Evolutionary conservation across 345 rosid genomes (phyloP), one percentile per base, ranked within the genome.

Genomic region (Linum usitatissimum): DNA sequence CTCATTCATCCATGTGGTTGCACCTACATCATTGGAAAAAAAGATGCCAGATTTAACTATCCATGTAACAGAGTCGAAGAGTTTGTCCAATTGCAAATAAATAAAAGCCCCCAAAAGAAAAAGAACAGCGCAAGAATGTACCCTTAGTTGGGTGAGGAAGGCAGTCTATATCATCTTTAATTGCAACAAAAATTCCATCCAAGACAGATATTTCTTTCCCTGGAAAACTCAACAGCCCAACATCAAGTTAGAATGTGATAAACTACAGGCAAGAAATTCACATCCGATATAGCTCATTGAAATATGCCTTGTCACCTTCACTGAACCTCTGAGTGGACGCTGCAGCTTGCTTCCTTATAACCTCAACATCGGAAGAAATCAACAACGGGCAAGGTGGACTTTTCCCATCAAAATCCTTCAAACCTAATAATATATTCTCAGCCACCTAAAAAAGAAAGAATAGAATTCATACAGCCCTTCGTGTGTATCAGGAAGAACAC

Each of bases 81-180:
- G 38, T 4, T 34, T 34, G 38, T 34, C 8, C 38, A 34, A 34
- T 34, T 34, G 3, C 30, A n/a, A 18, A 6, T 51, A 6, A 62
- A 36, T 14, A 57, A 64, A n/a, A 56, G 6, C 51, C 28, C 28
- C 28, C 28, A 23, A 23, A 48, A 31, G 31, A 64, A 31, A 19
- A 30, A n/a, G 10, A 30, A 18, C 64, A 23, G 28, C 28, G 28
- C 5, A 53, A 61, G n/a, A 17, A 14, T 23, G 38, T 70, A 85
- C 97, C 92, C 73, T 81, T 90, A 30, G 91, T 64, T 51, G 82
- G 76, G 73, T 83, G 77, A 6, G 97, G 97, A 65, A 74, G 72
- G 83, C 88, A 87, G 64, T 86, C 92, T 64, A 90, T 90, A 68
- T 90, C 97, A 65, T 90, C 97, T 77, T 87, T 90, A 66, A 90